Evolutionary conservation across 805 yeast species (phyloP), one percentile per base, ranked within the genome.

Genomic region (Schizosaccharomyces japonicus): DNA sequence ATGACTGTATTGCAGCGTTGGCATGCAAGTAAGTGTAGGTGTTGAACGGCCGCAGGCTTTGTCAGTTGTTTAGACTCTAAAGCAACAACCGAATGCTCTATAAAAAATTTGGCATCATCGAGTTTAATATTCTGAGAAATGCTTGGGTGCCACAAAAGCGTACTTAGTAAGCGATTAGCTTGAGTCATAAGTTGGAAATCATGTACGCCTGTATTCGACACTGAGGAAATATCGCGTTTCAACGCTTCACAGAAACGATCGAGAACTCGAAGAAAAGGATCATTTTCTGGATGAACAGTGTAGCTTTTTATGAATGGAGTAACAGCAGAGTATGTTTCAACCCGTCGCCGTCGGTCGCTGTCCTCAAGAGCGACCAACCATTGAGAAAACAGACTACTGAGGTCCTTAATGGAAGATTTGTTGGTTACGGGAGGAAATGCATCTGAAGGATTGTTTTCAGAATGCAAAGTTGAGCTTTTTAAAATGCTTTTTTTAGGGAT

Each of bases 101-200:
- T 42, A n/a, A 42, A 42, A 15, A 42, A 25, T 7, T 19, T 42
- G 29, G 46, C 46, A 15, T 21, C 26, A 26, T 42, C 46, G 19
- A 30, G 30, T 29, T 42, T 19, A 27, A 42, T 42, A 17, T 29
- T 29, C 5, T 25, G 23, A 36, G 42, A 36, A 36, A 36, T 15
- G n/a, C 27, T 36, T 36, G 42, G 42, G 23, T 36, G 42, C 42
- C 42, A 36, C 17, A 36, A 27, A 36, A 36, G 42, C 3, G 23
- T 21, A 11, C 42, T 36, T 13, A 36, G 42, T 19, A 36, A 13
- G 15, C 23, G 17, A 23, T 36, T 36, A 19, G 42, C 42, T 36
- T 36, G 42, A 36, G 25, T 15, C 6, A 19, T 36, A 5, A 36
- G 13, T 5, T 36, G 42, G 11, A 36, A 36, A 4, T 36, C 42